Evolutionary conservation across 1,284 basidiomycete genomes (phyloP).

Genomic region (Cryptococcus floricola): DNA sequence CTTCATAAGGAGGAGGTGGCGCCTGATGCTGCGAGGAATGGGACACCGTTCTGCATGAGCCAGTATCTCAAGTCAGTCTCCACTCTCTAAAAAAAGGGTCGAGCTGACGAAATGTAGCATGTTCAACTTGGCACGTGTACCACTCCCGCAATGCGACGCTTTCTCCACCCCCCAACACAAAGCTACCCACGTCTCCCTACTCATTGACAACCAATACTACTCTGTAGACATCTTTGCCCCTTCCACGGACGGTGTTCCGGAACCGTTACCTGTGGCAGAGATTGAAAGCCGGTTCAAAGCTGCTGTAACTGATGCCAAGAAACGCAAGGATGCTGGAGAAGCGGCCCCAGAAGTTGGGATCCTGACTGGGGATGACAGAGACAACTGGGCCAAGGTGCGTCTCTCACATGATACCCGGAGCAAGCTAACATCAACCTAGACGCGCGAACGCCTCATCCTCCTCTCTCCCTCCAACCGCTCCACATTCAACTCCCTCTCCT

Average conservation of each 20-base stretch:
- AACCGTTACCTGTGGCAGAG: constrained; percentile 50
- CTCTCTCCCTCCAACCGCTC: constrained; percentile 63
- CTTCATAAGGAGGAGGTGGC: constrained; percentile 55
- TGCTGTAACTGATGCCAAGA: constrained; percentile 66
- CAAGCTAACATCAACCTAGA: constrained; percentile 52
- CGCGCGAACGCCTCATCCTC: constrained; percentile 65
- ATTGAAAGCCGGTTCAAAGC: constrained; percentile 66
- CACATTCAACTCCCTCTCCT: constrained; percentile 62
- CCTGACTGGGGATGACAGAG: constrained; percentile 74
- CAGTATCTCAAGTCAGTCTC: constrained; percentile 55
- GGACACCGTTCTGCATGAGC: constrained; percentile 56
- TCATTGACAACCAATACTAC: constrained; percentile 79
- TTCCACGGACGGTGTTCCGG: constrained; percentile 41
- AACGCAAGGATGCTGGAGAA: constrained; percentile 57
- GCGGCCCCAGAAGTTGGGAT: constrained; percentile 62
- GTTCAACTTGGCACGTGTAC: constrained; percentile 74
- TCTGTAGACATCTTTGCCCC: constrained; percentile 62
- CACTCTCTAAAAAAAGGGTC: constrained; percentile 3
- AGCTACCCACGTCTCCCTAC: constrained; percentile 64
- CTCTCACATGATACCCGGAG: neutral
- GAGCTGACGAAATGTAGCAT: constrained; percentile 50
- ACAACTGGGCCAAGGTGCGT: constrained; percentile 74
- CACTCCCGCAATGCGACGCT: constrained; percentile 61
- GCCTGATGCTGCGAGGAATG: constrained; percentile 55
- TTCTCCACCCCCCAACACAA: constrained; percentile 57